Evolutionary conservation across 176 grass and related monocot species (phyloP), one percentile per base, ranked within the genome.

Genomic region (Ensete ventricosum): DNA sequence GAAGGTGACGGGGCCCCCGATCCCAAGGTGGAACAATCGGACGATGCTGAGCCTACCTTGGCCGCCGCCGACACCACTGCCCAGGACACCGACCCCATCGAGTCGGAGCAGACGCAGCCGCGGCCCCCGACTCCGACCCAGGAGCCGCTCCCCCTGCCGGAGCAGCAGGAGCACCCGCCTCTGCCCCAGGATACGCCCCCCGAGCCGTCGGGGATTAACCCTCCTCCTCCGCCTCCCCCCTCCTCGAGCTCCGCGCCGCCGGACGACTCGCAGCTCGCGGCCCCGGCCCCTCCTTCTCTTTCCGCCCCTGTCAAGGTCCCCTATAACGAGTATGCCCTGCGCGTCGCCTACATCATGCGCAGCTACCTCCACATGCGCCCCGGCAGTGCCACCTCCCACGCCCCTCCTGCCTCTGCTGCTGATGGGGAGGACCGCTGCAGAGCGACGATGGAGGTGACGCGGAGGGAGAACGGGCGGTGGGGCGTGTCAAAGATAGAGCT

Each of bases 381-480:
- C 27, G 67, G 68, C n/a, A 52, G 22, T 24, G 10, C 58, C 9
- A 21, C 64, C 26, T 27, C 78, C 19, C 6, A 21, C 11, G 64
- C 14, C 68, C 16, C 53, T 10, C 19, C 1, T 55, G 14, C 27
- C 55, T 43, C 34, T 43, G 5, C n/a, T 1, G 20, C 29, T 8
- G 48, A 1, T 13, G 69, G 55, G 21, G 78, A 80, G 55, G 55
- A 62, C 11, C 22, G 49, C 22, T 87, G 85, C 76, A 29, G 71
- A 48, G 85, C 80, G 20, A 55, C 73, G 66, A 83, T 83, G 80
- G 85, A 83, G 54, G 80, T 83, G 54, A 71, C 75, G 34, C 53
- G 70, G 17, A 87, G 51, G 71, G 76, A 83, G 22, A 81, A 69
- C 25, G 80, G 84, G 5, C 75, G 74, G 22, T 86, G 84, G 84